Conservation (phyloP, 495 filamentous ascomycete species). For the Annulohypoxylon bovei region DNA sequence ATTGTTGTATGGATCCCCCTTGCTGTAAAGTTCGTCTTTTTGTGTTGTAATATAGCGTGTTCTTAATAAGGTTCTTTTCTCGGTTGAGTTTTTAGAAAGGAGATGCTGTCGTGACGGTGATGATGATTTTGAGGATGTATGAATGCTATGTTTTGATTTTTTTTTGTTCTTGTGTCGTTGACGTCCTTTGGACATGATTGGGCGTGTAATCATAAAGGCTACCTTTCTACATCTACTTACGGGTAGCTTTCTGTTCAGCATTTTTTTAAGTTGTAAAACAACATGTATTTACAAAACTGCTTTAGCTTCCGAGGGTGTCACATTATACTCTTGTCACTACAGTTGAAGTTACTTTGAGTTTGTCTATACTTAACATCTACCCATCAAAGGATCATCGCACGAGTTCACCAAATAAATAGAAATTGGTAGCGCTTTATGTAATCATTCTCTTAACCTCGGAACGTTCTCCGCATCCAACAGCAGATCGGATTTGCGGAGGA, state of each 20-base stretch:
- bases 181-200: background rate
- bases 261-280: too few relatives aligned
- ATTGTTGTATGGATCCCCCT: background rate
- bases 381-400: background rate
- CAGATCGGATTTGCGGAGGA: slow-evolving; percentile 27
- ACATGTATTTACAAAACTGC: too few relatives aligned
- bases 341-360: background rate
- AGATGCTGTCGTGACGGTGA: background rate
- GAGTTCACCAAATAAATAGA: background rate
- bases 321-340: background rate
- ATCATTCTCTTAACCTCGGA: background rate
- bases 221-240: too few relatives aligned
- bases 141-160: background rate
- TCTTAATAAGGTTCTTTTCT: slow-evolving; percentile 12
- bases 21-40: background rate
- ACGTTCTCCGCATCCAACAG: slow-evolving; percentile 15
- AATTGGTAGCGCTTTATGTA: background rate
- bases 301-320: background rate
- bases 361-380: background rate
- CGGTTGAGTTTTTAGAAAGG: background rate
- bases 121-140: background rate
- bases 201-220: background rate
- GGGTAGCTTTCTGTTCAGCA: too few relatives aligned
- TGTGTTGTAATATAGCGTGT: slow-evolving; percentile 18
- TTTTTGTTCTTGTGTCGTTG: background rate